These are phyloP conservation scores for Chamaenerion angustifolium DNA, from an alignment of 345 rosid genomes.

Conservation along the genomic window DNA sequence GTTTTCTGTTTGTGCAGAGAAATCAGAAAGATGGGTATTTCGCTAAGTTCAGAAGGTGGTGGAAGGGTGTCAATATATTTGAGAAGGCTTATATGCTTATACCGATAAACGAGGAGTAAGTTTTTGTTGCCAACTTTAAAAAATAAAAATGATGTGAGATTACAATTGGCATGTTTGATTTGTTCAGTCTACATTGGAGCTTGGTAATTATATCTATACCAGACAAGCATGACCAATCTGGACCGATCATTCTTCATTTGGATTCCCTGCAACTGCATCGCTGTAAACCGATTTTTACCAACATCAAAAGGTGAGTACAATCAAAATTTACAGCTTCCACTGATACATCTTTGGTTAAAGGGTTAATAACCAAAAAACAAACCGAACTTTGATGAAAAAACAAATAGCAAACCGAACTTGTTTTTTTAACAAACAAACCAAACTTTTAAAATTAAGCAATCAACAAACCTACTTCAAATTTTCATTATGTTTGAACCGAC, in stretches of 20 bases:
- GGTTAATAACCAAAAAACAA: no score
- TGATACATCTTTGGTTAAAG: no score
- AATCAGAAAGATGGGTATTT: conserved; percentile 45
- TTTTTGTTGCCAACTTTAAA: background rate
- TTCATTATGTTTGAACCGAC: no score
- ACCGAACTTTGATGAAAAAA: no score
- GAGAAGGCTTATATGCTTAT: conserved; percentile 75
- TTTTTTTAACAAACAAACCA: no score
- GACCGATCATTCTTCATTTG: conserved; percentile 72
- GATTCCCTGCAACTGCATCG: conserved; percentile 74
- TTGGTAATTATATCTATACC: conserved; percentile 83
- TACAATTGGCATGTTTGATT: conserved; percentile 6
- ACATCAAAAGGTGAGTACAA: conserved; percentile 55
- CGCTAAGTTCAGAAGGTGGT: conserved; percentile 88
- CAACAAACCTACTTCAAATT: no score
- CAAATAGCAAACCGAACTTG: no score
- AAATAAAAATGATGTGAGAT: background rate
- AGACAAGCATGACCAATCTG: conserved; percentile 63
- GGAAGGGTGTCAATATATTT: conserved; percentile 80
- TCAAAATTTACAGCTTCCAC: no score
- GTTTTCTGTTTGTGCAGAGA: conserved; percentile 18
- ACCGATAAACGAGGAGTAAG: conserved; percentile 92
- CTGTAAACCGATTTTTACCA: conserved; percentile 42
- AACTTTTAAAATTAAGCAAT: no score
- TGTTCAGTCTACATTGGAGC: conserved; percentile 85